phyloP scores from a whole-genome alignment of 257 asterid species.

The Lithospermum erythrorhizon region DNA sequence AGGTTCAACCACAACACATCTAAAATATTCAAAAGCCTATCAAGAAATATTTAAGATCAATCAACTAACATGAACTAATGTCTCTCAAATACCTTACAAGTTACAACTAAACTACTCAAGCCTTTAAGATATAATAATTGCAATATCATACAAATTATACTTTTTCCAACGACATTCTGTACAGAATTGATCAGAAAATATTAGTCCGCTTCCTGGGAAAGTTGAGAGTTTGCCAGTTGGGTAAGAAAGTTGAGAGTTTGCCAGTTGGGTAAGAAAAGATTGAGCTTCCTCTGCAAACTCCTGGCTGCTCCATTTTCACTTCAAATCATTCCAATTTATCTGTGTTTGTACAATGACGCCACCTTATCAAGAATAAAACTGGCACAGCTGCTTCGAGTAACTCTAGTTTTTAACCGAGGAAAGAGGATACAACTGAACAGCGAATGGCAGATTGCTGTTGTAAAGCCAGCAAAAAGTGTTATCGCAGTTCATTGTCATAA shows the following conservation, averaged over 20 bases:
- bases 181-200: constrained; percentile 3
- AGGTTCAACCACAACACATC: background rate
- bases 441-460: background rate
- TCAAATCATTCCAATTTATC: background rate
- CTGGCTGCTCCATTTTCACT: background rate
- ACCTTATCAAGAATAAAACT: background rate
- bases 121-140: background rate
- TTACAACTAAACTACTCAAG: constrained; percentile 2
- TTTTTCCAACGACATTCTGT: constrained; percentile 7
- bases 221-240: background rate
- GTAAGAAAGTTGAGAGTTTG: background rate
- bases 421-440: background rate
- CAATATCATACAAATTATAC: constrained; percentile 4
- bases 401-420: background rate
- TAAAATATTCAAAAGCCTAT: background rate
- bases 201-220: background rate
- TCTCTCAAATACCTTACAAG: background rate
- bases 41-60: background rate
- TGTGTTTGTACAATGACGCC: background rate
- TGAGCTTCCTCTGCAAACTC: background rate
- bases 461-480: constrained; percentile 1
- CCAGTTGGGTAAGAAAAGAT: background rate
- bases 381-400: background rate
- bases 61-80: background rate
- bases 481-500: constrained; percentile 49